phyloP scores from a whole-genome alignment of 148 eudicot genomes.

The Heliosperma pusillum region DNA sequence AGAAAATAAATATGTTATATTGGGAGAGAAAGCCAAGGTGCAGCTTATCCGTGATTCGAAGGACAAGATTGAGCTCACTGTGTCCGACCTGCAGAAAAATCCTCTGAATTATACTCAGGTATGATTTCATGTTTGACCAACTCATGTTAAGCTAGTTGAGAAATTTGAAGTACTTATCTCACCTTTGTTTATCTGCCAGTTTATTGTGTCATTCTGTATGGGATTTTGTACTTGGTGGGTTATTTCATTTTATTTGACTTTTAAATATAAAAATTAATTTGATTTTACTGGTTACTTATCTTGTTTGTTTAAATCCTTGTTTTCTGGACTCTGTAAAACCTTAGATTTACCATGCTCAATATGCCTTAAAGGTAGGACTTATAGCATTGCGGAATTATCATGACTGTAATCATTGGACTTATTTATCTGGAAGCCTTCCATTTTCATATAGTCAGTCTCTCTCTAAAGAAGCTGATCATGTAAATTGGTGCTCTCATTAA shows the following conservation, averaged over 20 bases:
- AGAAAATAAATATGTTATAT: constrained; percentile 64
- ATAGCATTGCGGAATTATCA: background rate
- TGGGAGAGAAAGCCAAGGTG: constrained; percentile 95
- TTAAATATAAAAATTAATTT: background rate
- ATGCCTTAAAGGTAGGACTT: background rate
- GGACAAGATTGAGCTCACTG: constrained; percentile 54
- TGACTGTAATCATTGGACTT: background rate
- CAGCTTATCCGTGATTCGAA: constrained; percentile 84
- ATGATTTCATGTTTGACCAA: constrained; percentile 11
- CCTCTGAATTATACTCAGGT: constrained; percentile 93
- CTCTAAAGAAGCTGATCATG: background rate
- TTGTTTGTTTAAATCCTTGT: background rate
- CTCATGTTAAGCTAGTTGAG: background rate
- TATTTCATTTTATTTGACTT: background rate
- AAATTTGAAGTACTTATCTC: background rate
- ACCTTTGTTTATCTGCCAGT: background rate
- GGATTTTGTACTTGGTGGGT: background rate
- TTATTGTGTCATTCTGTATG: no score
- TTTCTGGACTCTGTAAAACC: background rate
- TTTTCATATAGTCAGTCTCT: background rate
- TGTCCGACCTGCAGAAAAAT: constrained; percentile 83
- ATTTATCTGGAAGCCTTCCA: background rate
- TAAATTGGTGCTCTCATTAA: background rate
- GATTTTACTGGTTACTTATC: constrained; percentile 1
- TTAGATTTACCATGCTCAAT: background rate